These are phyloP conservation scores for Amanita pseudoporphyria DNA, from an alignment of 768 basidiomycete species.

Conservation along the genomic window DNA sequence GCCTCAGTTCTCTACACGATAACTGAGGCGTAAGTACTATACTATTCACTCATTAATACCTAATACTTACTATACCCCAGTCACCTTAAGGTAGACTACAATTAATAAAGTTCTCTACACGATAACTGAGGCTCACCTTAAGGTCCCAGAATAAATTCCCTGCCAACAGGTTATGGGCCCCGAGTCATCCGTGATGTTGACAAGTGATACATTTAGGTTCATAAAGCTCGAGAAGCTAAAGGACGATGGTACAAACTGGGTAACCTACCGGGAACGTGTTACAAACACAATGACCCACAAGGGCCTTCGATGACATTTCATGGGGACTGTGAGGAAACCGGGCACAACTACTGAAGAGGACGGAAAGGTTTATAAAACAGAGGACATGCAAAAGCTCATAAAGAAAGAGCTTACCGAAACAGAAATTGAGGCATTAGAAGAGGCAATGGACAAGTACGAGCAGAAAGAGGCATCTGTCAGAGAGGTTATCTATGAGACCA, in stretches of 20 bases:
- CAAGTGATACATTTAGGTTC: conserved; percentile 11
- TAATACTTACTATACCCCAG: no score
- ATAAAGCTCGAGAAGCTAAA: conserved; percentile 17
- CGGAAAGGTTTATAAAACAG: conserved; percentile 11
- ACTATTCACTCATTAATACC: no score
- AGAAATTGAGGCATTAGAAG: conserved; percentile 15
- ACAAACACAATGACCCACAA: conserved; percentile 17
- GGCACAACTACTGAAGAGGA: conserved; percentile 5
- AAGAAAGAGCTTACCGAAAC: conserved; percentile 18
- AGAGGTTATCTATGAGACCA: no score
- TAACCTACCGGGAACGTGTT: conserved; percentile 17
- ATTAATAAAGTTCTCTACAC: neutral
- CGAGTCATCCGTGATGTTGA: neutral
- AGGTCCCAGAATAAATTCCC: no score
- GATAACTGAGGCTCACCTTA: conserved; percentile 3
- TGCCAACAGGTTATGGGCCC: no score
- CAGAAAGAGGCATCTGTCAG: no score
- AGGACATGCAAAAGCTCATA: no score
- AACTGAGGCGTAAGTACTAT: no score
- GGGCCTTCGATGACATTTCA: conserved; percentile 16
- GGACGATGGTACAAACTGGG: conserved; percentile 22
- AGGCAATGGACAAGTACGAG: conserved; percentile 11
- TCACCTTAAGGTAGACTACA: no score
- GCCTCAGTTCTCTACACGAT: no score
- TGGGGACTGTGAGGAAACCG: conserved; percentile 16